Evolutionary conservation across 225 moss, liverwort and hornwort species (phyloP).

Genomic region (Marchantia polymorpha): DNA sequence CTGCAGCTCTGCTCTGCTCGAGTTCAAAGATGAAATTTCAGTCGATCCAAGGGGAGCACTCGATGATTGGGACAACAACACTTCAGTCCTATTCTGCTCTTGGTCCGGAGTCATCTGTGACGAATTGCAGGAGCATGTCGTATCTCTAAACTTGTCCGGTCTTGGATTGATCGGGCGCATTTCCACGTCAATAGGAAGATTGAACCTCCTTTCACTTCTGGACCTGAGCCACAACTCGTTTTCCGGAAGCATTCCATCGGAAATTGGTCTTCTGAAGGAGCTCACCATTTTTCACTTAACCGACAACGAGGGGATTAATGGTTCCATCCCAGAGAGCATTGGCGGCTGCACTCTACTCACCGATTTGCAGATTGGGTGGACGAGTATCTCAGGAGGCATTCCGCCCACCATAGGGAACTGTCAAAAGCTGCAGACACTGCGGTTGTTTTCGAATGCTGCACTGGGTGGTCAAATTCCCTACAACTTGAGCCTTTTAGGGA

Average conservation of each 20-base stretch:
- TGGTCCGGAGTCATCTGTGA: constrained; percentile 13
- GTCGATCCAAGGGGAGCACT: background rate
- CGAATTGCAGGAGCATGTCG: background rate
- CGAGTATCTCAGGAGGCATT: constrained; percentile 45
- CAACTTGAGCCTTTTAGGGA: background rate
- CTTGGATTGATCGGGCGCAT: background rate
- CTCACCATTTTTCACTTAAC: constrained; percentile 36
- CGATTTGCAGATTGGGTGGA: constrained; percentile 43
- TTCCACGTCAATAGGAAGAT: background rate
- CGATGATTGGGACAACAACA: background rate
- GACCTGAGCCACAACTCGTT: constrained; percentile 18
- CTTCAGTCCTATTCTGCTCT: background rate
- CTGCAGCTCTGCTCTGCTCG: background rate
- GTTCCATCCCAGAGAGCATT: constrained; percentile 49
- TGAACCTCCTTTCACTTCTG: background rate
- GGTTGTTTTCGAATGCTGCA: background rate
- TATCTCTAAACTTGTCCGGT: constrained; percentile 10
- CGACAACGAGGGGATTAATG: constrained; percentile 47
- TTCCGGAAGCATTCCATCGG: constrained; percentile 45
- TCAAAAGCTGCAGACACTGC: background rate
- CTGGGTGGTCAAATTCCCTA: background rate
- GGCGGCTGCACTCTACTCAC: constrained; percentile 39
- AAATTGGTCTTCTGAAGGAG: constrained; percentile 42
- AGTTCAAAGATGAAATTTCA: background rate
- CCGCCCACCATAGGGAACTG: constrained; percentile 27